Evolutionary conservation across 1,284 basidiomycete species (phyloP).

Genomic region (Pseudozyma pruni): DNA sequence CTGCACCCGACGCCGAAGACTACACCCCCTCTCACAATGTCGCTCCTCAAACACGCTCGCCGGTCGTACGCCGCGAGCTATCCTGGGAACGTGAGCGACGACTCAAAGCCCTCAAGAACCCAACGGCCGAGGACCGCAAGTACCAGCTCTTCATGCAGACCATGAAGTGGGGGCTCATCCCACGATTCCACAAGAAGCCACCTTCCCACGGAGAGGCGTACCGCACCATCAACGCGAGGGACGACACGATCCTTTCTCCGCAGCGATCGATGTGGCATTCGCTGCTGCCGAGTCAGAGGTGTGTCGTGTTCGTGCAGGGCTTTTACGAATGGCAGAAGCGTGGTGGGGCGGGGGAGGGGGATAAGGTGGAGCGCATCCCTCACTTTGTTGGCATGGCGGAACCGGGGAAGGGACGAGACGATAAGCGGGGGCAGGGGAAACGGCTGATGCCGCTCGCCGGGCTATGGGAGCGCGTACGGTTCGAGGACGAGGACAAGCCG

Average conservation of each 20-base stretch:
- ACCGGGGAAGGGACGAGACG: constrained; percentile 72
- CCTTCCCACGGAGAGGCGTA: constrained; percentile 75
- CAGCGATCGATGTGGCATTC: constrained; percentile 43
- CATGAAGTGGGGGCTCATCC: constrained; percentile 87
- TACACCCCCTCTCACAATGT: constrained; percentile 62
- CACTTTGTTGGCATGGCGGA: constrained; percentile 87
- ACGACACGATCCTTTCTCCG: constrained; percentile 77
- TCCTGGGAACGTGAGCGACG: constrained; percentile 36
- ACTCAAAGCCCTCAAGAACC: constrained; percentile 9
- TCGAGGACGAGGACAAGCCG: constrained; percentile 72
- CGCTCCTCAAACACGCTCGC: constrained; percentile 53
- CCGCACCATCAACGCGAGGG: constrained; percentile 88
- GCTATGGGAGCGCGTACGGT: constrained; percentile 79
- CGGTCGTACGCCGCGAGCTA: constrained; percentile 53
- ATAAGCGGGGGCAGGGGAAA: constrained; percentile 74
- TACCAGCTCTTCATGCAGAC: constrained; percentile 45
- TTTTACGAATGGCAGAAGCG: constrained; percentile 63
- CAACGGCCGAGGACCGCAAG: constrained; percentile 16
- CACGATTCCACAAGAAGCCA: constrained; percentile 79
- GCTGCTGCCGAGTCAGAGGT: constrained; percentile 47
- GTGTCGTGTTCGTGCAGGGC: constrained; percentile 65
- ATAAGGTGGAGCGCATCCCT: constrained; percentile 41
- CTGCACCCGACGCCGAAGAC: constrained; percentile 33
- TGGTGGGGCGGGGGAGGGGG: constrained; percentile 8
- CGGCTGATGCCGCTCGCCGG: constrained; percentile 86